A percentile compares a stretch with the other conserved stretches of the same genome.
These are phyloP conservation scores for Aureobasidium vineae DNA, from an alignment of 2,329 filamentous ascomycete genomes.

Conservation along the genomic window DNA sequence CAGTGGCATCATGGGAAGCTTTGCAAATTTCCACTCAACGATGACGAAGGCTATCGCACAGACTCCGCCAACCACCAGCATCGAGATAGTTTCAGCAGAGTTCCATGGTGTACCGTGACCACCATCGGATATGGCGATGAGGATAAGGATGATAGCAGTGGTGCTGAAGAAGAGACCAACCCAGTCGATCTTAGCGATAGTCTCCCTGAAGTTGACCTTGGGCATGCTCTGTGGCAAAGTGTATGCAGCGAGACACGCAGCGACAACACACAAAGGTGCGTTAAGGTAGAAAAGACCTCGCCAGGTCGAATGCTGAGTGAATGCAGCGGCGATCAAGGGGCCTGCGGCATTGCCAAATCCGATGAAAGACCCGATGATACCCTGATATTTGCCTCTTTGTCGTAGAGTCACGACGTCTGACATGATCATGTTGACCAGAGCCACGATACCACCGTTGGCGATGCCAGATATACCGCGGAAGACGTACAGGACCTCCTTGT, in stretches of 20 bases:
- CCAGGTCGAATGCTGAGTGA: slow-evolving; percentile 39
- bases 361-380: slow-evolving; percentile 35
- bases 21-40: slow-evolving; percentile 54
- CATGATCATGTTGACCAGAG: slow-evolving; percentile 36
- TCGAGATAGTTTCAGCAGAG: slow-evolving; percentile 55
- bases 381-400: slow-evolving; percentile 29
- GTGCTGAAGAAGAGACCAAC: slow-evolving; percentile 48
- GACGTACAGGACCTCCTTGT: slow-evolving; percentile 41
- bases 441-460: slow-evolving; percentile 33
- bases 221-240: slow-evolving; percentile 58
- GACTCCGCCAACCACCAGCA: slow-evolving; percentile 53
- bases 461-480: slow-evolving; percentile 33
- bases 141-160: slow-evolving; percentile 49
- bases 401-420: slow-evolving; percentile 34
- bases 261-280: slow-evolving; percentile 46
- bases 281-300: slow-evolving; percentile 44
- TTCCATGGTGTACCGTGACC: slow-evolving; percentile 59
- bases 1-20: slow-evolving; percentile 51
- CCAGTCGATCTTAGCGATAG: slow-evolving; percentile 54
- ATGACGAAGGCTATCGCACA: slow-evolving; percentile 52
- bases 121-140: slow-evolving; percentile 54
- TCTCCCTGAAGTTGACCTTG: slow-evolving; percentile 52
- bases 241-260: slow-evolving; percentile 45
- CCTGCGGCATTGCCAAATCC: slow-evolving; percentile 57
- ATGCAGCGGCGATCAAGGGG: slow-evolving; percentile 54